These are phyloP conservation scores for Blastobotrys attinorum DNA, from an alignment of 805 yeast genomes.

Conservation along the genomic window DNA sequence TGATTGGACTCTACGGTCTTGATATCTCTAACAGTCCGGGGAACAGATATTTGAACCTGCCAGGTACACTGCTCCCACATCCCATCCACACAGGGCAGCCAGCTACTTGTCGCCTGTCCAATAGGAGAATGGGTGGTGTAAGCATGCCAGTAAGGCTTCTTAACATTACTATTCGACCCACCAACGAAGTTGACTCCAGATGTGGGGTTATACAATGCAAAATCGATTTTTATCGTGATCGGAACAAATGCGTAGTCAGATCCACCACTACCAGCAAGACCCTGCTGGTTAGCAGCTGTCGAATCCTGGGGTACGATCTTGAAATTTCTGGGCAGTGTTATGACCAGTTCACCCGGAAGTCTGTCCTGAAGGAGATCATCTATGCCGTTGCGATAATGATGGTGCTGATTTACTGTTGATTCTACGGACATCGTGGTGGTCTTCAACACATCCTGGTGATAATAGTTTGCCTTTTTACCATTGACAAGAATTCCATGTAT, in stretches of 20 bases:
- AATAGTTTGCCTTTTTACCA: slow-evolving; percentile 46
- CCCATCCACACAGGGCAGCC: slow-evolving; percentile 96
- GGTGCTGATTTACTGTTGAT: slow-evolving; percentile 47
- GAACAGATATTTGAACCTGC: slow-evolving; percentile 83
- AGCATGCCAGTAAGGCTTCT: slow-evolving; percentile 62
- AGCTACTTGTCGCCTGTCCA: slow-evolving; percentile 80
- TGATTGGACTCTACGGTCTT: too few species aligned
- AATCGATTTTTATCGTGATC: slow-evolving; percentile 59
- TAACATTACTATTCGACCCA: slow-evolving; percentile 38
- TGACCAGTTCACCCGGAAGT: slow-evolving; percentile 56
- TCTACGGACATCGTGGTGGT: slow-evolving; percentile 25
- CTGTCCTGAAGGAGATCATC: slow-evolving; percentile 44
- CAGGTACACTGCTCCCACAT: slow-evolving; percentile 84
- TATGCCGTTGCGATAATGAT: slow-evolving; percentile 45
- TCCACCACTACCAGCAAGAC: too few species aligned
- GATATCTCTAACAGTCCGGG: slow-evolving; percentile 69
- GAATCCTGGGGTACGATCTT: slow-evolving; percentile 47
- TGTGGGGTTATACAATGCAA: slow-evolving; percentile 53
- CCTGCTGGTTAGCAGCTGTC: slow-evolving; percentile 14
- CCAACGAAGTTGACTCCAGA: slow-evolving; percentile 75
- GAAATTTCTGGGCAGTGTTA: slow-evolving; percentile 58
- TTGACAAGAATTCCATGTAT: slow-evolving; percentile 61
- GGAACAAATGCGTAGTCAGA: slow-evolving; percentile 50
- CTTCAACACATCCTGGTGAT: slow-evolving; percentile 46
- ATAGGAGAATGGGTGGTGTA: slow-evolving; percentile 75